phyloP scores from a whole-genome alignment of 192 early-diverging fungal genomes.

The Coemansia sp. region DNA sequence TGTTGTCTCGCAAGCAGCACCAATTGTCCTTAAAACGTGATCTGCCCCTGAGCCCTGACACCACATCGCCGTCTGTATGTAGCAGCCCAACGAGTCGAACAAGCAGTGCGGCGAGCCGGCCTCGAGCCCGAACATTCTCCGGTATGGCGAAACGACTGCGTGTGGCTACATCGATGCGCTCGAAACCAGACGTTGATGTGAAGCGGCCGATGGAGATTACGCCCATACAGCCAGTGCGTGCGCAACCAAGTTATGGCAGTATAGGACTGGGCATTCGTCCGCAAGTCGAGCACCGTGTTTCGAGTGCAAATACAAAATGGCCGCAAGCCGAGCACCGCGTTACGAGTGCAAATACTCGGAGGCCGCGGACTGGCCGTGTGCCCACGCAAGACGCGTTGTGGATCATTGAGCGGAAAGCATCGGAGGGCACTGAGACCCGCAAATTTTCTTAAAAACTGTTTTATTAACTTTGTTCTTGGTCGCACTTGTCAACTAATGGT shows the following conservation, averaged over 20 bases:
- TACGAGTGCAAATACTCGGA: neutral
- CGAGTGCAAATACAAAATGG: neutral
- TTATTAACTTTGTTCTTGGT: too few species aligned
- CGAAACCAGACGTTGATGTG: neutral
- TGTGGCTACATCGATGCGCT: neutral
- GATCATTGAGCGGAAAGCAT: neutral
- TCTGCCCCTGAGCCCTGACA: conserved; percentile 18
- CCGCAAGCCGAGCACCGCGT: neutral
- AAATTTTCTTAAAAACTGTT: neutral
- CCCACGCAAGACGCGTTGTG: neutral
- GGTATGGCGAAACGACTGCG: conserved; percentile 40
- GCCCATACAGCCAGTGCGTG: neutral
- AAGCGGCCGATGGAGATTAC: neutral
- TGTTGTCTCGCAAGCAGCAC: neutral
- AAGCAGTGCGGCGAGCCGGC: neutral
- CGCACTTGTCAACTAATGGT: too few species aligned
- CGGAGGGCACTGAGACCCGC: neutral
- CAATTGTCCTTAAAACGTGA: conserved; percentile 36
- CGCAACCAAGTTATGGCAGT: conserved; percentile 7
- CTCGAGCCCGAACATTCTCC: conserved; percentile 31
- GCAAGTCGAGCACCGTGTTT: neutral
- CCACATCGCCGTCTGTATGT: neutral
- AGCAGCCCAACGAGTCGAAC: neutral
- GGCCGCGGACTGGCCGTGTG: neutral
- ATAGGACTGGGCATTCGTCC: conserved; percentile 13